Evolutionary conservation across 768 basidiomycete genomes (phyloP).

Genomic region (Fomitopsis pulvina): DNA sequence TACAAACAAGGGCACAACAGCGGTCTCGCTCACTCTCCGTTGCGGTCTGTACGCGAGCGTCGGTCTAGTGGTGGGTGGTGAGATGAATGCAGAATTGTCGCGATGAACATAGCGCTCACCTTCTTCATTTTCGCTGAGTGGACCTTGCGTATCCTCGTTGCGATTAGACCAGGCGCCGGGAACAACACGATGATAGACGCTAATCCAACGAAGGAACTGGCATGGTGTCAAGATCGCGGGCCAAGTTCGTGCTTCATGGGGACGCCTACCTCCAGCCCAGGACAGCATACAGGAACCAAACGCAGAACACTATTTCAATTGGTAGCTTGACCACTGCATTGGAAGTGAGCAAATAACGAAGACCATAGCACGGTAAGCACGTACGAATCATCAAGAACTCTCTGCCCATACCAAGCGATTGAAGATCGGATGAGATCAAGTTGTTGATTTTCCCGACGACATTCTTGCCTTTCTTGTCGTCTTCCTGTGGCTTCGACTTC

Average conservation of each 20-base stretch:
- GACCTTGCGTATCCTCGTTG: conserved; percentile 25
- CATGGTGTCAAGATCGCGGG: neutral
- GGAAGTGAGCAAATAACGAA: neutral
- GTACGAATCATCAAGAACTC: conserved; percentile 17
- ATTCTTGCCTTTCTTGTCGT: conserved; percentile 32
- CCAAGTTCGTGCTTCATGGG: conserved; percentile 24
- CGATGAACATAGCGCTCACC: conserved; percentile 13
- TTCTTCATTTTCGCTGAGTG: conserved; percentile 37
- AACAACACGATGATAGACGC: conserved; percentile 33
- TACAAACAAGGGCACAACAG: too few relatives aligned
- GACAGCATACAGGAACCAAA: conserved; percentile 28
- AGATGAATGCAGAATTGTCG: neutral
- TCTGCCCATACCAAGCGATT: conserved; percentile 19
- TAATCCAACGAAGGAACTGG: conserved; percentile 35
- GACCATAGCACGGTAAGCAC: neutral
- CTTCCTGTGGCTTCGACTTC: conserved; percentile 17
- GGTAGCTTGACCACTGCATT: conserved; percentile 3
- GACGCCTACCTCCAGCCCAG: conserved; percentile 19
- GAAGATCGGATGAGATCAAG: conserved; percentile 59
- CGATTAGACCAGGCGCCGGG: conserved; percentile 36
- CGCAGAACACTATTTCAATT: conserved; percentile 21
- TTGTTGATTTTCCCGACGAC: conserved; percentile 74
- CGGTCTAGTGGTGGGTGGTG: conserved; percentile 26
- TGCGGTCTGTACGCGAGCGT: conserved; percentile 38
- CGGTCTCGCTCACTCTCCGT: conserved; percentile 29